phyloP scores from a whole-genome alignment of 2,329 filamentous ascomycete genomes.

The Trichoderma koningii region DNA sequence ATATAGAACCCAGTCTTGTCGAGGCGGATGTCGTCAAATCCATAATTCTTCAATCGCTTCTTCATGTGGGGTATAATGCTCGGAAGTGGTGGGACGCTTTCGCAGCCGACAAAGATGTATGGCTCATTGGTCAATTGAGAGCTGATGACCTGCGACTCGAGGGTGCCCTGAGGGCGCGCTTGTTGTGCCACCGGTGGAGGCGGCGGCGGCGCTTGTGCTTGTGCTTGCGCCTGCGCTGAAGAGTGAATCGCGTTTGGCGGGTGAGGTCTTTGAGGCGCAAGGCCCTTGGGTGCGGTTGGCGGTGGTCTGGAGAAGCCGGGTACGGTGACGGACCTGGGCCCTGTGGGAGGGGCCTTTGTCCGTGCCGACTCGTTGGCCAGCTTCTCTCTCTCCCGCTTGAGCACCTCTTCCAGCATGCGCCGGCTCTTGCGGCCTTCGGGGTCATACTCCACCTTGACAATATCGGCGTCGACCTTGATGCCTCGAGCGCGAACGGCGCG shows the following conservation, averaged over 20 bases:
- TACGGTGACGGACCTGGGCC: constrained; percentile 40
- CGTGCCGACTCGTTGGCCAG: constrained; percentile 45
- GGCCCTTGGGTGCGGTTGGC: constrained; percentile 84
- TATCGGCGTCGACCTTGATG: constrained; percentile 74
- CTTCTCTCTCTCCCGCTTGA: constrained; percentile 69
- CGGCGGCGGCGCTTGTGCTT: neutral
- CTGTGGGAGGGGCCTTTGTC: constrained; percentile 42
- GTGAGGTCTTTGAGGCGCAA: constrained; percentile 58
- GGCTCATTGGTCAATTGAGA: constrained; percentile 74
- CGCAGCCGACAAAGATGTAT: constrained; percentile 86
- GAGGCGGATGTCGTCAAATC: constrained; percentile 77
- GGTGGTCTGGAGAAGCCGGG: constrained; percentile 55
- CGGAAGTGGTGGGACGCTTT: constrained; percentile 81
- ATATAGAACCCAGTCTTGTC: constrained; percentile 90
- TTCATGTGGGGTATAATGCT: constrained; percentile 88
- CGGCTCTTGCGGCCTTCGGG: constrained; percentile 82
- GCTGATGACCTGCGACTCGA: constrained; percentile 68
- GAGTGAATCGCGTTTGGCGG: constrained; percentile 25
- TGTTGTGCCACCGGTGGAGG: constrained; percentile 33
- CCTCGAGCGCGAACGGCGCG: constrained; percentile 76
- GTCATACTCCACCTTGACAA: constrained; percentile 83
- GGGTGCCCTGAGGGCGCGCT: constrained; percentile 46
- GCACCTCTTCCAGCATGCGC: constrained; percentile 71
- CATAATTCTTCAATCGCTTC: constrained; percentile 81
- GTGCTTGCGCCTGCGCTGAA: constrained; percentile 34